Evolutionary conservation across 305 asterid genomes (phyloP).

Genomic region (Lippia alba): DNA sequence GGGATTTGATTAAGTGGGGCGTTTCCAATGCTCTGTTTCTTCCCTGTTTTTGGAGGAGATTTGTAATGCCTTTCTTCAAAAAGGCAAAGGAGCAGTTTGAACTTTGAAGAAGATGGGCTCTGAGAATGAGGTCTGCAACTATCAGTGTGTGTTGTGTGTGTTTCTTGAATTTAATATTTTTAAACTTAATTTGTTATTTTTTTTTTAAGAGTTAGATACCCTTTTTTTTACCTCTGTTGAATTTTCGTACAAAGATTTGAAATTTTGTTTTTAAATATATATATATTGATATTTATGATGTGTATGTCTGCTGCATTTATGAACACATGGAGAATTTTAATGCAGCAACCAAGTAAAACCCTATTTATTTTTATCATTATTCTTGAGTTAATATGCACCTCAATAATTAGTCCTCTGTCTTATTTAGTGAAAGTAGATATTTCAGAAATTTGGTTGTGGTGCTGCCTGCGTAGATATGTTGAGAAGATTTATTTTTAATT

Average conservation of each 20-base stretch:
- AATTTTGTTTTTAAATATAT: conserved; percentile 11
- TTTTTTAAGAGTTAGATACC: neutral
- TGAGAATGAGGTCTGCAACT: conserved; percentile 35
- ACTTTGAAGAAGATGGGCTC: conserved; percentile 42
- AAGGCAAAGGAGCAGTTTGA: conserved; percentile 39
- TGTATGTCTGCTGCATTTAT: conserved; percentile 34
- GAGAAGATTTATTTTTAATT: too few relatives aligned
- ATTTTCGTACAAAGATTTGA: conserved; percentile 1
- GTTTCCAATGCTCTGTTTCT: conserved; percentile 33
- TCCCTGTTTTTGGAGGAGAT: conserved; percentile 28
- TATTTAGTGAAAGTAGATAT: neutral
- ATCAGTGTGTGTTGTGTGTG: conserved; percentile 34
- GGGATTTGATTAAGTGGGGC: conserved; percentile 42
- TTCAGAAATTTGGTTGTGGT: neutral
- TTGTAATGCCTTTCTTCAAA: conserved; percentile 29
- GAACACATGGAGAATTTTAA: conserved; percentile 40
- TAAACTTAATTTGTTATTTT: neutral
- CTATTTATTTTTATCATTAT: neutral
- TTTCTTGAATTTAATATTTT: conserved; percentile 10
- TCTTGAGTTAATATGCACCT: neutral
- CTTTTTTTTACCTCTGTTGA: conserved; percentile 16
- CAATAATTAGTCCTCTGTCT: neutral
- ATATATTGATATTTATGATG: conserved; percentile 4
- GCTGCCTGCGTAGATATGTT: too few relatives aligned
- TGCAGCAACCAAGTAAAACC: conserved; percentile 14